Percentiles rank a stretch among this genome's conserved stretches.
Evolutionary conservation across 805 yeast genomes (phyloP).

Genomic region (Metschnikowia corniflorae): DNA sequence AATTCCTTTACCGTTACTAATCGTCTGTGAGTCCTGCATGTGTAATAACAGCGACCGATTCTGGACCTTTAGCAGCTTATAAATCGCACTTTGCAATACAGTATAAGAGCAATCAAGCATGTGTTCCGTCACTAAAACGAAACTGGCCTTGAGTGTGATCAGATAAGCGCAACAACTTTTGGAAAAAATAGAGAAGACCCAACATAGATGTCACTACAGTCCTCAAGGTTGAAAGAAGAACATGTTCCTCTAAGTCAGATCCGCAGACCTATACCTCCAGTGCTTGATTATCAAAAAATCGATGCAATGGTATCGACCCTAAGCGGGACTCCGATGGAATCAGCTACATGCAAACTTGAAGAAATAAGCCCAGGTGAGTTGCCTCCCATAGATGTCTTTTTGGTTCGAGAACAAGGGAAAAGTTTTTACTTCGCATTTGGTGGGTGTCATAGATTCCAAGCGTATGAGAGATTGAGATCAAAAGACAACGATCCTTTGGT

Average conservation of each 20-base stretch:
- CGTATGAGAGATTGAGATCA: slow-evolving; percentile 57
- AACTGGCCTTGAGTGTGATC: too few species aligned
- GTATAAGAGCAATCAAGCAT: too few species aligned
- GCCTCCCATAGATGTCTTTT: slow-evolving; percentile 79
- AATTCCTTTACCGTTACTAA: too few species aligned
- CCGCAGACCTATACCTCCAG: slow-evolving; percentile 82
- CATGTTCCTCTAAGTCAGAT: slow-evolving; percentile 66
- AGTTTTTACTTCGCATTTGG: slow-evolving; percentile 78
- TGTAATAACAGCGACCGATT: too few species aligned
- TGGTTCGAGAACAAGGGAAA: slow-evolving; percentile 60
- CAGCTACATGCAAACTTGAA: slow-evolving; percentile 54
- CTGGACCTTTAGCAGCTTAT: too few species aligned
- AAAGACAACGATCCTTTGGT: slow-evolving; percentile 42
- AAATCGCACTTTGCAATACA: too few species aligned
- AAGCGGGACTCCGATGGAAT: slow-evolving; percentile 59
- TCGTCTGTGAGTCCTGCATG: too few species aligned
- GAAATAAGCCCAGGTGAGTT: slow-evolving; percentile 57
- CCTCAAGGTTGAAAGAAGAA: slow-evolving; percentile 50
- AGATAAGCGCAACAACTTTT: too few species aligned
- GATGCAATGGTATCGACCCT: slow-evolving; percentile 75
- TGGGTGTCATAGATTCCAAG: slow-evolving; percentile 88
- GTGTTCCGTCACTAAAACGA: too few species aligned
- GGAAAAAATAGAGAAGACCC: too few species aligned
- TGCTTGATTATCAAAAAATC: slow-evolving; percentile 68
- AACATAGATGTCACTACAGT: slow-evolving; percentile 46